Evolutionary conservation across 2,329 filamentous ascomycete species (phyloP).

Genomic region (Plectosphaerella cucumerina): DNA sequence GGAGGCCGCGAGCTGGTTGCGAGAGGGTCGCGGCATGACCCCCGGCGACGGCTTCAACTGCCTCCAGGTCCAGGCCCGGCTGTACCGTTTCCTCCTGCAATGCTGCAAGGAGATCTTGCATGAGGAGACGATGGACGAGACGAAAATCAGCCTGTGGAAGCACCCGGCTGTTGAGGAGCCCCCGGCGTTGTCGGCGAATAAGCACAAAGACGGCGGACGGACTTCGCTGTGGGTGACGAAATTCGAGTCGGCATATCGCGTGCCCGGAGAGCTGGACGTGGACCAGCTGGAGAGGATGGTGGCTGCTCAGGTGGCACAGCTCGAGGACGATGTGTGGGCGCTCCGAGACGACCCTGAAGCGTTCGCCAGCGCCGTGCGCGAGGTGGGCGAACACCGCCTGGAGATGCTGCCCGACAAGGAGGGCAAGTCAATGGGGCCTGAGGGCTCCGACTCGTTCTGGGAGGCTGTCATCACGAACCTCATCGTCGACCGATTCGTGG

Average conservation of each 20-base stretch:
- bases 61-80: constrained; percentile 45
- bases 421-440: constrained; percentile 18
- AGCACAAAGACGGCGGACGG: constrained; percentile 22
- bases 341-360: constrained; percentile 57
- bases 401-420: constrained; percentile 36
- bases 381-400: constrained; percentile 40
- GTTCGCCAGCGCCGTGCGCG: constrained; percentile 40
- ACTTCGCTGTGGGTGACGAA: constrained; percentile 34
- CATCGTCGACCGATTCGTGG: constrained; percentile 20
- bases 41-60: constrained; percentile 45
- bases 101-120: constrained; percentile 45
- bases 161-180: constrained; percentile 34
- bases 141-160: too few relatives aligned
- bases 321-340: constrained; percentile 50
- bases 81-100: constrained; percentile 43
- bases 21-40: too few relatives aligned
- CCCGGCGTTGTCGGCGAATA: constrained; percentile 18
- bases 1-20: constrained; percentile 33
- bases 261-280: constrained; percentile 43
- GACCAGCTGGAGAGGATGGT: constrained; percentile 38
- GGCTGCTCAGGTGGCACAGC: constrained; percentile 30
- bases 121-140: constrained; percentile 19
- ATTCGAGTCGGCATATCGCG: constrained; percentile 48
- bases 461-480: constrained; percentile 28
- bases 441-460: constrained; percentile 27